Evolutionary conservation across 2,329 filamentous ascomycete genomes (phyloP), one percentile per base, ranked within the genome.

Genomic region (Hymenoscyphus albidus): DNA sequence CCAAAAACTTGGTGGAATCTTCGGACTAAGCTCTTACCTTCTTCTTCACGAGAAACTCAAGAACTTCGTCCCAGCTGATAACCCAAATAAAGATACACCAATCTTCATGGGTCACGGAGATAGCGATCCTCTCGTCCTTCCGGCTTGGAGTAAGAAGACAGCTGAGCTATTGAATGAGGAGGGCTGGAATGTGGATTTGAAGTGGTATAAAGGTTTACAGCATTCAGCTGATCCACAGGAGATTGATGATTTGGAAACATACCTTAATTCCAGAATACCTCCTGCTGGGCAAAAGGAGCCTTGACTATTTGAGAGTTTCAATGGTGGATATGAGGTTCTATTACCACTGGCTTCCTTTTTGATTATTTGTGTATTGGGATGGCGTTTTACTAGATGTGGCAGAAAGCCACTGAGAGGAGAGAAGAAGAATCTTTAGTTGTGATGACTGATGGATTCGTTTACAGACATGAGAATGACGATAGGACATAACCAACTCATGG

Each of bases 31-130:
- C 13, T 89, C 87, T 72, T 98, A 96, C 78, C 78, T 97, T 70
- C 82, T 92, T 22, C 80, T 97, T 58, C 82, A 85, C 68, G 80
- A 84, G 67, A 89, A 88, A 74, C 76, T 92, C 69, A 81, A 83
- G 74, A 82, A 82, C 9, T 80, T 85, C 68, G 76, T 85, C 16
- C 80, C 83, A 1, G 79, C 80, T 70, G 80, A 83, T 32, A 84
- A 79, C 70, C 80, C 83, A 63, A 93, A 92, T 76, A 86, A 88
- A 77, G 81, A 89, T 51, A 97, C 92, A 1, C 90, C 91, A 0
- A 87, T 98, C 68, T 91, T 95, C 77, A 90, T 97, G 88, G 92
- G 85, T 13, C 95, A 98, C 72, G 95, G 95, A n/a, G 84, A 88
- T 67, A 79, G 78, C 0, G 94, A 99, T 76, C 83, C 83, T 14